Evolutionary conservation across 306 rosid genomes (phyloP).

Genomic region (Lablab purpureus): DNA sequence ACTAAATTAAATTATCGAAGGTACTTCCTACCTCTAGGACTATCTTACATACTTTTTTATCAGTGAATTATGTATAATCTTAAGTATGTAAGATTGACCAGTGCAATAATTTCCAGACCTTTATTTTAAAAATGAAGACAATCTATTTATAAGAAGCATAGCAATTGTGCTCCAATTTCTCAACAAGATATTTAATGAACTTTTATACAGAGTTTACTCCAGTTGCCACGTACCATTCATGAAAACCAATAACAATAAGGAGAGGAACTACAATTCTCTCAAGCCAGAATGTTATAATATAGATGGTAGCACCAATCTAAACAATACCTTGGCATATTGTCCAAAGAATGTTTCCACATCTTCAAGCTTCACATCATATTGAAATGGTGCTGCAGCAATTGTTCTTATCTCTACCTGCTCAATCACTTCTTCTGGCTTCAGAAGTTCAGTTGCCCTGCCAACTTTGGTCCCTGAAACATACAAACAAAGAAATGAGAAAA

Average conservation of each 20-base stretch:
- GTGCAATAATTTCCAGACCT: neutral
- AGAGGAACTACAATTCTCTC: neutral
- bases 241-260: neutral
- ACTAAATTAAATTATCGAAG: neutral
- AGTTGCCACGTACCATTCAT: slow-evolving; percentile 3
- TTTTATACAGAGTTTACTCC: neutral
- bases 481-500: slow-evolving; percentile 3
- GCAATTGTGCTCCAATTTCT: neutral
- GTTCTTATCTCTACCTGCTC: slow-evolving; percentile 92
- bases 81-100: neutral
- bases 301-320: neutral
- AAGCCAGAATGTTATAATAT: slow-evolving; percentile 1
- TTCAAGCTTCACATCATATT: slow-evolving; percentile 72
- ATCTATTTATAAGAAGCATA: neutral
- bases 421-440: slow-evolving; percentile 80
- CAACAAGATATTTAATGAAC: neutral
- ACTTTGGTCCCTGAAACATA: slow-evolving; percentile 68
- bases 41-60: neutral
- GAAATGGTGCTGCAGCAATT: slow-evolving; percentile 85
- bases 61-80: neutral
- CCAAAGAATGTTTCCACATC: slow-evolving; percentile 71
- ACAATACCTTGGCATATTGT: slow-evolving; percentile 69
- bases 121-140: neutral
- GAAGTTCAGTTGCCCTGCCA: slow-evolving; percentile 72
- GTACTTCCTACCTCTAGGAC: neutral